Evolutionary conservation across 306 rosid species (phyloP).

Genomic region (Lathyrus sativus): DNA sequence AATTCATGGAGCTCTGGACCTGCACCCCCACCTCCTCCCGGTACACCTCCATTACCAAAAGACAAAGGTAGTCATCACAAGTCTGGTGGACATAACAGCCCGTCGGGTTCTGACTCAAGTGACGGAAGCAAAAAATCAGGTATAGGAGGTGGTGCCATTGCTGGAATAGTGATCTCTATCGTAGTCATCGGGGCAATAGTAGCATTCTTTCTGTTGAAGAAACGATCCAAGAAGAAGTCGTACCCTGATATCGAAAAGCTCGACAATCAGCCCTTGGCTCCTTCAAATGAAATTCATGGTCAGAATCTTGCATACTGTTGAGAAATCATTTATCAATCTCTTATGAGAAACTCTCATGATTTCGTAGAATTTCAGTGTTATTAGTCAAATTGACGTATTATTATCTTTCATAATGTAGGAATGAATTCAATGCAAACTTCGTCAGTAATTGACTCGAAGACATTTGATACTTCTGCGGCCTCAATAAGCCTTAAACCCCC

Average conservation of each 20-base stretch:
- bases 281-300: conserved; percentile 73
- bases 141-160: conserved; percentile 87
- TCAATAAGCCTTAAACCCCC: conserved; percentile 84
- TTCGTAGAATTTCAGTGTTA: neutral
- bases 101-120: conserved; percentile 49
- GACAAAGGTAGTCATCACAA: conserved; percentile 56
- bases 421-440: conserved; percentile 65
- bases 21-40: conserved; percentile 99
- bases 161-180: conserved; percentile 89
- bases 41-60: conserved; percentile 67
- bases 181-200: conserved; percentile 72
- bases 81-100: conserved; percentile 48
- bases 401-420: conserved; percentile 56
- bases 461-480: conserved; percentile 57
- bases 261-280: conserved; percentile 66
- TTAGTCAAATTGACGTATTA: conserved; percentile 20
- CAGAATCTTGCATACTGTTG: conserved; percentile 29
- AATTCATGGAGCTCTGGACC: conserved; percentile 88
- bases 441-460: conserved; percentile 56
- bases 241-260: conserved; percentile 70
- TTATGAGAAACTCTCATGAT: conserved; percentile 8
- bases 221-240: conserved; percentile 60
- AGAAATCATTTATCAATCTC: conserved; percentile 24
- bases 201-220: conserved; percentile 77
- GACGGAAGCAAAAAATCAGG: conserved; percentile 75